Percentiles rank a stretch among this genome's conserved stretches.
Evolutionary conservation across 2,329 filamentous ascomycete species (phyloP).

Genomic region (Pestalotiopsis sp.): DNA sequence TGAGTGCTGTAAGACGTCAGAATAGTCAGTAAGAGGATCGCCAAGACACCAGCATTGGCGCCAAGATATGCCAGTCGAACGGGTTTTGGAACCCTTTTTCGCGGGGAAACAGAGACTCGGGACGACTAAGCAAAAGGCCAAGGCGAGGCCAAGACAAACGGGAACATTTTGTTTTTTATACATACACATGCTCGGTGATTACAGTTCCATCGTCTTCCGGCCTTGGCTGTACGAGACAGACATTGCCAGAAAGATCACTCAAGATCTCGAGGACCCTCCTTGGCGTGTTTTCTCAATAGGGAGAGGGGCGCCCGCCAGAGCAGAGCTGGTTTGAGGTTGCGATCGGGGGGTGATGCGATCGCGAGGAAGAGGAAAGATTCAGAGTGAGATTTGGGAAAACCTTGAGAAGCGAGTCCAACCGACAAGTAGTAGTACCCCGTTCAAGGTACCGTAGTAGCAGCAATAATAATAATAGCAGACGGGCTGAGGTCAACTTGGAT

Average conservation of each 20-base stretch:
- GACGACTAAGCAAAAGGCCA: slow-evolving; percentile 4
- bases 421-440: too few relatives aligned
- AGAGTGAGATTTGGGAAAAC: background rate
- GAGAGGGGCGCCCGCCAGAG: background rate
- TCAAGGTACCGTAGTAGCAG: too few relatives aligned
- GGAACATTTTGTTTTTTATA: background rate
- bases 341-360: too few relatives aligned
- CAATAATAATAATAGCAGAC: too few relatives aligned
- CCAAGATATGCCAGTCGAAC: slow-evolving; percentile 25
- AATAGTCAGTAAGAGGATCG: slow-evolving; percentile 29
- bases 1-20: slow-evolving; percentile 35
- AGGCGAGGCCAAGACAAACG: slow-evolving; percentile 4
- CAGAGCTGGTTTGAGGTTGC: background rate
- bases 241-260: slow-evolving; percentile 3
- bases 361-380: background rate
- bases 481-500: too few relatives aligned
- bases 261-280: background rate
- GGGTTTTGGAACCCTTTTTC: slow-evolving; percentile 5
- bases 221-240: slow-evolving; percentile 9
- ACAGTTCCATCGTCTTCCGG: slow-evolving; percentile 10
- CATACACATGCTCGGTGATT: slow-evolving; percentile 17
- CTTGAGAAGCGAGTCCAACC: too few relatives aligned
- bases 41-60: slow-evolving; percentile 33
- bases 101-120: slow-evolving; percentile 8
- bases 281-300: background rate